phyloP scores from a whole-genome alignment of 2,329 filamentous ascomycete species.

The Tolypocladium endophyticum region DNA sequence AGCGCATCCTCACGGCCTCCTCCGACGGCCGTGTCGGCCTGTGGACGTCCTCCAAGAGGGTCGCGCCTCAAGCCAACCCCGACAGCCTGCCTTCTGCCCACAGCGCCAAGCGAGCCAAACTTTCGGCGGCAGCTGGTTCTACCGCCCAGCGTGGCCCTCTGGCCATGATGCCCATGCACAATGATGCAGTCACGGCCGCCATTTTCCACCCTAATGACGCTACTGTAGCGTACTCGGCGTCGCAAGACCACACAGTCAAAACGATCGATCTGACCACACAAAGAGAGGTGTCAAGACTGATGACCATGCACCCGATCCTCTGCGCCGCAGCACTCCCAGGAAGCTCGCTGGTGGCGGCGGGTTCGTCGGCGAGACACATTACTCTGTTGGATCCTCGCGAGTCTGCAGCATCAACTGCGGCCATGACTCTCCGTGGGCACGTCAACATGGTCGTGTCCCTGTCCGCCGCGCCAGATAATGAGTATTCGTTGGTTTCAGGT shows the following conservation, averaged over 20 bases:
- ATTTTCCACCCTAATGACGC: slow-evolving; percentile 77
- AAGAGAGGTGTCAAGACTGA: slow-evolving; percentile 67
- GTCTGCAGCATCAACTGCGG: slow-evolving; percentile 63
- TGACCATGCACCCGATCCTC: slow-evolving; percentile 74
- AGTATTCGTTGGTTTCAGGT: slow-evolving; percentile 78
- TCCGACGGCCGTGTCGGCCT: slow-evolving; percentile 76
- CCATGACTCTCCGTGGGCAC: slow-evolving; percentile 88
- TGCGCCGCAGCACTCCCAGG: slow-evolving; percentile 65
- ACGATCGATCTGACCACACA: slow-evolving; percentile 86
- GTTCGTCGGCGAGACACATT: slow-evolving; percentile 77
- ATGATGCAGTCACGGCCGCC: slow-evolving; percentile 63
- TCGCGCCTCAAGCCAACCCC: slow-evolving; percentile 63
- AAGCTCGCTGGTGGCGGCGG: slow-evolving; percentile 55
- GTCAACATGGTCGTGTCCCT: slow-evolving; percentile 57
- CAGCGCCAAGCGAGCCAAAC: slow-evolving; percentile 67
- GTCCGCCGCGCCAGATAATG: slow-evolving; percentile 47
- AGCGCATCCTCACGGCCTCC: slow-evolving; percentile 75
- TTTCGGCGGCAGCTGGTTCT: slow-evolving; percentile 28
- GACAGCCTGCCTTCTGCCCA: slow-evolving; percentile 57
- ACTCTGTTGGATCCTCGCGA: slow-evolving; percentile 86
- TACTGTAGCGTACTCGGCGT: slow-evolving; percentile 84
- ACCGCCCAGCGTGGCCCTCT: slow-evolving; percentile 70
- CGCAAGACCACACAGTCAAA: slow-evolving; percentile 80
- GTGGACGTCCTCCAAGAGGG: slow-evolving; percentile 73
- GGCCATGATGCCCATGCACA: slow-evolving; percentile 61